Evolutionary conservation across 2,329 filamentous ascomycete species (phyloP), one percentile per base, ranked within the genome.

Genomic region (Bipolaris zeicola): DNA sequence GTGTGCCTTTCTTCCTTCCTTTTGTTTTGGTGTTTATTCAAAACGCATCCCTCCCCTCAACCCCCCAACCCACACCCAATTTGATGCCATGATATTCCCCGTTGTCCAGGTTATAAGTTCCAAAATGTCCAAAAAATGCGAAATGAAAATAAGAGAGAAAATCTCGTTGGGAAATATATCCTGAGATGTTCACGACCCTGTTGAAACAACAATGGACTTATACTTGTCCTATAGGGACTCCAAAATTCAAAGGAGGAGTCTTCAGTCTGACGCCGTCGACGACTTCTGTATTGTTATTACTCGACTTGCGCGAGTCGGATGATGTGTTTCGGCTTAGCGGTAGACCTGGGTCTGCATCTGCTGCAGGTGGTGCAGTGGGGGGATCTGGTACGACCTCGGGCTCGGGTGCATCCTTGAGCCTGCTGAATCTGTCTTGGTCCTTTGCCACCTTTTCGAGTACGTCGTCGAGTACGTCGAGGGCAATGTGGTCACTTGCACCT

Each of bases 181-280:
- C 10, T 31, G 28, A 31, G 10, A 31, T 31, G 28, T 31, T 31
- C 10, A 31, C 11, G 28, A 10, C 10, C 2, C 26, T 28, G 26
- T 10, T 28, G 26, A 10, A 10, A 8, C 26, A 28, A 28, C 37
- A 28, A 31, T 39, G 24, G 34, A 31, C 53, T 57, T 57, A 59
- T n/a, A 52, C 65, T 52, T 70, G 66, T 6, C 74, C 74, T 16
- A 76, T 52, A 1, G 74, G 74, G 2, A 66, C 68, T 1, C 74
- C 74, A 37, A 76, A 68, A 49, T 77, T 76, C 58, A 72, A 63
- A 13, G 62, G 68, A 0, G 70, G 68, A 41, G 70, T 73, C 60
- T 76, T 77, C 14, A 76, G 58, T 8, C 63, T 61, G 14, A 77
- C 69, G 1, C 74, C 75, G 34, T 76, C 73, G 1, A 76, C 63